Base-by-base conservation (phyloP, 768 basidiomycete genomes). In the Hirschioporus abietinus region DNA sequence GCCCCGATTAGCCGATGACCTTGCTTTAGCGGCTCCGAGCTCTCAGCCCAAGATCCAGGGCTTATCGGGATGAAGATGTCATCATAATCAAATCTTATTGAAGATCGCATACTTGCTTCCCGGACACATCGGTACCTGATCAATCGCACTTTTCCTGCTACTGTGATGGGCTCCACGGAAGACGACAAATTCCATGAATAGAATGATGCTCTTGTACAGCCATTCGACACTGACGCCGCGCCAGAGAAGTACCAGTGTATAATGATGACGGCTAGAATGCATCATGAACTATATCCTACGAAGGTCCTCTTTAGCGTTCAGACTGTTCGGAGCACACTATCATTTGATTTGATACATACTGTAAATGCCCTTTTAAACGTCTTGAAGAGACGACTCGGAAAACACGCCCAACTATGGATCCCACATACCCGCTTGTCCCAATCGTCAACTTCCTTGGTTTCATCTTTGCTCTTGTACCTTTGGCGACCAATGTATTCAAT, bases 401-500 rank as follows among this genome's bases (percentile, higher is more conserved):
- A 30, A 30, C 4, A 30, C 30, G 8, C 42, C 42, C 42, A 52
- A 6, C 42, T 52, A 52, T 52, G 42, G 71, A 74, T 59, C 68
- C 67, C 8, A 67, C 67, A 20, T 79, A 75, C 68, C 76, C 77
- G 26, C 66, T 75, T n/a, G 78, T 73, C 65, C 69, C 82, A 18
- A 69, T 79, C 20, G 68, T 80, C 64, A 69, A 82, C 20, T 76
- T 84, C 74, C 57, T 80, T 18, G 74, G 75, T 36, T 78, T 80
- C 65, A 25, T 84, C 30, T 67, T 82, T 0, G 72, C 78, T 17
- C 69, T 86, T 36, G 65, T 86, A 8, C 86, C 88, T 25, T 71
- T 84, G 5, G 81, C 84, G 0, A 84, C 83, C 81, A 86, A 89
- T 69, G 75, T 88, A 58, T 82, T 88, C 42, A 52, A 52, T 12